phyloP scores from a whole-genome alignment of 2,329 filamentous ascomycete species.

The Fusarium stilboides region DNA sequence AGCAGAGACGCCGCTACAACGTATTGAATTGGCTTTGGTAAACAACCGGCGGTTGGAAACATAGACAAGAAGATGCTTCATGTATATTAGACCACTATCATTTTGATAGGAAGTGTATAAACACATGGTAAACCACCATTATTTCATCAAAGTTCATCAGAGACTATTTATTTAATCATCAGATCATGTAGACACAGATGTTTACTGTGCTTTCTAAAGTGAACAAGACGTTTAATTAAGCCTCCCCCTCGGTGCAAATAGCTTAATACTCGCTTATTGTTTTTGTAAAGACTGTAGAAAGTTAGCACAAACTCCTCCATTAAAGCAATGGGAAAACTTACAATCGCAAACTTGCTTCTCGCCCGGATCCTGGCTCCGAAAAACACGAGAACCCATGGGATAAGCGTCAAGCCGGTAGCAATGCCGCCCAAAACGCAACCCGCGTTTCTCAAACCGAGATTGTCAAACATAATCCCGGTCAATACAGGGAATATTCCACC shows the following conservation, averaged over 20 bases:
- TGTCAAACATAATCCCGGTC: slow-evolving; percentile 79
- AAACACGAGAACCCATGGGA: slow-evolving; percentile 90
- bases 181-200: neutral
- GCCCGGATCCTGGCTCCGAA: slow-evolving; percentile 83
- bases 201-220: neutral
- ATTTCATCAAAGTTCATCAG: too few relatives aligned
- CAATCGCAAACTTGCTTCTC: slow-evolving; percentile 82
- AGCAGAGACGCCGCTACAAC: slow-evolving; percentile 30
- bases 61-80: neutral
- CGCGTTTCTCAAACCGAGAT: slow-evolving; percentile 79
- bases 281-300: slow-evolving; percentile 43
- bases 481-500: slow-evolving; percentile 87
- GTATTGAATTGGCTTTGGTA: neutral
- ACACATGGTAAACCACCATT: neutral
- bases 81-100: slow-evolving; percentile 4
- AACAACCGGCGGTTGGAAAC: neutral
- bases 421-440: slow-evolving; percentile 84
- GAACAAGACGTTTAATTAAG: neutral
- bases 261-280: neutral
- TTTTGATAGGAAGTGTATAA: slow-evolving; percentile 4
- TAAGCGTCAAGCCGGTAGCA: slow-evolving; percentile 76
- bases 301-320: slow-evolving; percentile 6
- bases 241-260: neutral
- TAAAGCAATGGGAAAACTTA: slow-evolving; percentile 51
- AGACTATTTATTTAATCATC: too few relatives aligned